A percentile compares a stretch with the other conserved stretches of the same genome.
Conservation (phyloP, 2,329 filamentous ascomycete species). For the Aspergillus pseudoterreus region DNA sequence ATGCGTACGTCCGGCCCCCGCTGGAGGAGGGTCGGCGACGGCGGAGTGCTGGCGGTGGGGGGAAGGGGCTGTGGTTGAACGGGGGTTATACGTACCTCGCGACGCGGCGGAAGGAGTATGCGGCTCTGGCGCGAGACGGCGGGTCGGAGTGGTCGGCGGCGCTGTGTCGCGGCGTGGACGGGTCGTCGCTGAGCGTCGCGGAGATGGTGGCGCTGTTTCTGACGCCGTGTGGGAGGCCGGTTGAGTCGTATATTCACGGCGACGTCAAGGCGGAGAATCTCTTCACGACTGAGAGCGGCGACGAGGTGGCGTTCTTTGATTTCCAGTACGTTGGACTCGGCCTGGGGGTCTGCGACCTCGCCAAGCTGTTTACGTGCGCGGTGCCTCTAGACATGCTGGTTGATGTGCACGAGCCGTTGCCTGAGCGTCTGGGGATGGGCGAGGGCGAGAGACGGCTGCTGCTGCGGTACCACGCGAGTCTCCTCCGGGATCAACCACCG, state of each 20-base stretch:
- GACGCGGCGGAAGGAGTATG: slow-evolving; percentile 58
- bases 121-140: slow-evolving; percentile 42
- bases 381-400: slow-evolving; percentile 55
- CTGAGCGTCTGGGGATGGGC: slow-evolving; percentile 46
- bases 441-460: slow-evolving; percentile 52
- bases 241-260: slow-evolving; percentile 62
- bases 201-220: slow-evolving; percentile 54
- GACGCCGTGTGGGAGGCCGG: slow-evolving; percentile 42
- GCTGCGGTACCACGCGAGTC: slow-evolving; percentile 40
- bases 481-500: slow-evolving; percentile 8
- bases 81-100: slow-evolving; percentile 68
- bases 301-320: slow-evolving; percentile 61
- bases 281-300: slow-evolving; percentile 51
- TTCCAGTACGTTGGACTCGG: slow-evolving; percentile 67
- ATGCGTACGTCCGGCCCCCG: slow-evolving; percentile 45
- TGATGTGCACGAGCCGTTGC: slow-evolving; percentile 23
- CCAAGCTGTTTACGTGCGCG: slow-evolving; percentile 65
- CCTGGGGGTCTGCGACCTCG: slow-evolving; percentile 62
- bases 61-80: slow-evolving; percentile 54
- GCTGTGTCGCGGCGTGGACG: slow-evolving; percentile 42
- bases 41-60: slow-evolving; percentile 16
- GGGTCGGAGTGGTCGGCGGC: slow-evolving; percentile 54
- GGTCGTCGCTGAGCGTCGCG: slow-evolving; percentile 37
- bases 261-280: slow-evolving; percentile 69
- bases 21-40: slow-evolving; percentile 48